These are phyloP conservation scores for Hortiboletus flavorubellus DNA, from an alignment of 768 basidiomycete genomes.

Conservation along the genomic window DNA sequence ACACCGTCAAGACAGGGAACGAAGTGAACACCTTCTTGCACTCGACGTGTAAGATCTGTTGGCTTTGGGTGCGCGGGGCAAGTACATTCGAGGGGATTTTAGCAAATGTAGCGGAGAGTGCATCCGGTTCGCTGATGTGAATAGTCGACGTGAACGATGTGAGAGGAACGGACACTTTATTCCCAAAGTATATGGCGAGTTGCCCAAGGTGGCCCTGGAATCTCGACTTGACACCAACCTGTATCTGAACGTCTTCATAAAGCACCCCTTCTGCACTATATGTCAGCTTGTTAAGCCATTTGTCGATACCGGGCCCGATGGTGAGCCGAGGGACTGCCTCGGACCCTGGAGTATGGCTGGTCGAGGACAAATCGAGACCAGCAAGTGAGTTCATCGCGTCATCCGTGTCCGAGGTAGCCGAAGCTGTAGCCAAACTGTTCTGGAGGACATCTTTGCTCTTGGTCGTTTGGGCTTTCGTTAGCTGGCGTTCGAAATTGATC, in stretches of 20 bases:
- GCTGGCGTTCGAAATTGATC: constrained; percentile 75
- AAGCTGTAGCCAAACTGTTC: constrained; percentile 36
- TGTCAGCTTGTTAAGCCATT: constrained; percentile 84
- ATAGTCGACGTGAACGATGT: constrained; percentile 87
- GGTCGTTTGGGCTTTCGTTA: constrained; percentile 50
- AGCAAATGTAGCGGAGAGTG: constrained; percentile 79
- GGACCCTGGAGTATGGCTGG: constrained; percentile 17
- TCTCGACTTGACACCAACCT: constrained; percentile 94
- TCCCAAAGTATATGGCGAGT: constrained; percentile 92
- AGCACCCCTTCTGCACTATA: constrained; percentile 83
- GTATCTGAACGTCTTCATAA: constrained; percentile 93
- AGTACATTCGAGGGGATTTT: constrained; percentile 88
- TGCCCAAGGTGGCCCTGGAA: constrained; percentile 95
- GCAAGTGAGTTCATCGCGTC: constrained; percentile 74
- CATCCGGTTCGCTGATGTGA: constrained; percentile 67
- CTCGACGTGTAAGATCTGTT: constrained; percentile 91
- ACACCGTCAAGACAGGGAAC: constrained; percentile 79
- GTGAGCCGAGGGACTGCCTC: constrained; percentile 52
- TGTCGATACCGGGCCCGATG: constrained; percentile 70
- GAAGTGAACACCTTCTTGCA: constrained; percentile 83
- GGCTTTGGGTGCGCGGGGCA: constrained; percentile 79
- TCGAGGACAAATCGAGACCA: constrained; percentile 68
- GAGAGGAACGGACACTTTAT: constrained; percentile 88
- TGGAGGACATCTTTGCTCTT: constrained; percentile 31
- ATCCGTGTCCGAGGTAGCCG: constrained; percentile 36